Conservation (phyloP, 106 monocot genomes). For the Allium fistulosum region DNA sequence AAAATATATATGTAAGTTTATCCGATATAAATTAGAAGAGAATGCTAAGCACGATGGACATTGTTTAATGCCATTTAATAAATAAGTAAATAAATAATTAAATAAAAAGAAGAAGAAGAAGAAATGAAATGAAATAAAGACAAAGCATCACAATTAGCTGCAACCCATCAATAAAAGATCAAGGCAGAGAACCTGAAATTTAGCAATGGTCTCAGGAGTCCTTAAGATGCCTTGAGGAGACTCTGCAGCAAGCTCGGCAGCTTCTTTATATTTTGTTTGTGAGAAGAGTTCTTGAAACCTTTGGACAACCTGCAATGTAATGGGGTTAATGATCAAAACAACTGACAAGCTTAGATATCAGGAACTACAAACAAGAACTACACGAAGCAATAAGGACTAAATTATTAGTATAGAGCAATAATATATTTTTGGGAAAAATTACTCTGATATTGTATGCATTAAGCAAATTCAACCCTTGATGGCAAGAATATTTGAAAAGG, state of each 20-base stretch:
- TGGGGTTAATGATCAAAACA: neutral
- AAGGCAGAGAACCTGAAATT: constrained; percentile 69
- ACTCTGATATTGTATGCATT: too few relatives aligned
- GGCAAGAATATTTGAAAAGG: too few relatives aligned
- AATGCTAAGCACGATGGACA: neutral
- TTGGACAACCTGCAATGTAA: constrained; percentile 70
- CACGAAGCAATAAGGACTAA: too few relatives aligned
- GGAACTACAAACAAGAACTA: too few relatives aligned
- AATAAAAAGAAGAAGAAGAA: neutral
- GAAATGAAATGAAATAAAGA: too few relatives aligned
- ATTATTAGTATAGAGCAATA: too few relatives aligned
- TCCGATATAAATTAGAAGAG: neutral
- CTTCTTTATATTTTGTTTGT: constrained; percentile 97
- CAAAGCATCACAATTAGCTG: too few relatives aligned
- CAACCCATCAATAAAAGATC: too few relatives aligned
- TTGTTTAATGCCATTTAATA: neutral
- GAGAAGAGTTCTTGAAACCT: constrained; percentile 94
- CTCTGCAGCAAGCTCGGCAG: constrained; percentile 97
- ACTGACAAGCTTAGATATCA: neutral
- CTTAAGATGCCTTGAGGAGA: constrained; percentile 91
- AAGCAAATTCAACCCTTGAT: too few relatives aligned
- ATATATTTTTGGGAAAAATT: too few relatives aligned
- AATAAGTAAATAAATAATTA: neutral
- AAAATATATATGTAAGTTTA: neutral
- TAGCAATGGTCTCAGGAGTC: constrained; percentile 92